phyloP scores from a whole-genome alignment of 352 stramenopile species.

The Thalassiosira delicatula region DNA sequence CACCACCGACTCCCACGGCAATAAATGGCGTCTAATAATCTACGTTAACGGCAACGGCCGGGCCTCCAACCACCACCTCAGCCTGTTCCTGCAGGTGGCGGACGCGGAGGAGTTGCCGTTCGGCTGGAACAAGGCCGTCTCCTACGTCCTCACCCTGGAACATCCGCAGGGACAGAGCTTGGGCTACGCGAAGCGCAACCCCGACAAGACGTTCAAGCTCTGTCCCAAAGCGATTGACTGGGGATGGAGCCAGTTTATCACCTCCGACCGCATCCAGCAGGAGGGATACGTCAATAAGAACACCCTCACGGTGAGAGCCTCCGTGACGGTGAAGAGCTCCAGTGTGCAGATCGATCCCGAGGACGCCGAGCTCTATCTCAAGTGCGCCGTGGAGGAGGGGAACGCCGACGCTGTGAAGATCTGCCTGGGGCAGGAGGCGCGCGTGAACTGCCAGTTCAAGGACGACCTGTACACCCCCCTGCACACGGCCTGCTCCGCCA shows the following conservation, averaged over 20 bases:
- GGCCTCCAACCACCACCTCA: constrained; percentile 82
- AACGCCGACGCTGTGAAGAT: constrained; percentile 77
- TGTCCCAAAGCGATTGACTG: constrained; percentile 86
- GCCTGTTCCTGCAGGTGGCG: constrained; percentile 83
- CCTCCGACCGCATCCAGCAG: constrained; percentile 82
- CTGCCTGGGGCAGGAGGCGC: constrained; percentile 78
- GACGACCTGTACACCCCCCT: constrained; percentile 85
- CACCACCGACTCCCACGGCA: constrained; percentile 78
- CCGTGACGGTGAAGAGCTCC: constrained; percentile 81
- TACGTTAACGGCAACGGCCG: constrained; percentile 85
- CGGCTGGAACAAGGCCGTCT: constrained; percentile 84
- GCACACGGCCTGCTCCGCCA: constrained; percentile 81
- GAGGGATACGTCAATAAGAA: constrained; percentile 81
- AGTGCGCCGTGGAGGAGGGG: constrained; percentile 85
- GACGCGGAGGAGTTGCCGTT: constrained; percentile 84
- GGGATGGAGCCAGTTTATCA: constrained; percentile 86
- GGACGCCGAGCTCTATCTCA: constrained; percentile 84
- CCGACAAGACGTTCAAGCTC: constrained; percentile 86
- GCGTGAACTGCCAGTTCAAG: constrained; percentile 86
- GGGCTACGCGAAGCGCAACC: constrained; percentile 84
- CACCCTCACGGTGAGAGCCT: constrained; percentile 72
- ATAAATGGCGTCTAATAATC: constrained; percentile 84
- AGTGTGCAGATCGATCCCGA: constrained; percentile 80
- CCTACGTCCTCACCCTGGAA: constrained; percentile 83
- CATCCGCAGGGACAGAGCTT: constrained; percentile 72